Conservation (phyloP, 495 filamentous ascomycete genomes). For the Xylaria venustula region DNA sequence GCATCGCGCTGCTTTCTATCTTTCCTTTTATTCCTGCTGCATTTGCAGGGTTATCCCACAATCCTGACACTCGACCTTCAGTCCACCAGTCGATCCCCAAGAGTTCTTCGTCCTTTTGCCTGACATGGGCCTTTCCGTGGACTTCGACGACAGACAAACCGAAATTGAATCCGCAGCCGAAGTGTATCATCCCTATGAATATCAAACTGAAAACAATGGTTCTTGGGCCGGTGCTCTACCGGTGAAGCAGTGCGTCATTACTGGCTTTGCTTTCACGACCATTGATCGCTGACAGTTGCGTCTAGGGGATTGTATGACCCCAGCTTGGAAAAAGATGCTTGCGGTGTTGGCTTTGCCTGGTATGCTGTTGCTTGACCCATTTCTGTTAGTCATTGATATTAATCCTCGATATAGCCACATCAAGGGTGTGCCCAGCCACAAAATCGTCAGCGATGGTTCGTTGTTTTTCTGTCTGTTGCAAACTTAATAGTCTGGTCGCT, state of each 20-base stretch:
- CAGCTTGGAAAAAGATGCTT: constrained; percentile 96
- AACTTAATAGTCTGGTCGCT: constrained; percentile 1
- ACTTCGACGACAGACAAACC: constrained; percentile 58
- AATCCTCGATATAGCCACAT: constrained; percentile 67
- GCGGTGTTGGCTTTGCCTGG: constrained; percentile 99
- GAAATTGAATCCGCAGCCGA: constrained; percentile 52
- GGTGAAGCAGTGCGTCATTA: constrained; percentile 73
- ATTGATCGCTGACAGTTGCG: constrained; percentile 16
- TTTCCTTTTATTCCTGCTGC: not conserved
- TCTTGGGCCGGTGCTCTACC: constrained; percentile 96
- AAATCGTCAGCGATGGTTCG: constrained; percentile 98
- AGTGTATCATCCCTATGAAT: constrained; percentile 66
- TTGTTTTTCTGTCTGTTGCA: constrained; percentile 14
- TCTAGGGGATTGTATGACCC: constrained; percentile 87
- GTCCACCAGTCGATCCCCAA: constrained; percentile 1
- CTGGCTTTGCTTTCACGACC: not conserved
- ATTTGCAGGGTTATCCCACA: not conserved
- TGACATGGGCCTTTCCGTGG: constrained; percentile 58
- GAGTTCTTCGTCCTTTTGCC: constrained; percentile 37
- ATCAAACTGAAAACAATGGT: constrained; percentile 80
- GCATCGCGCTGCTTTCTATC: constrained; percentile 7
- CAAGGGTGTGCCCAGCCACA: constrained; percentile 96
- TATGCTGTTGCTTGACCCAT: constrained; percentile 45
- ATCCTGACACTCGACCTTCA: constrained; percentile 5
- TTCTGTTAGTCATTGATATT: not conserved